These are phyloP conservation scores for Pulveroboletus sp. DNA, from an alignment of 768 basidiomycete genomes.

Conservation along the genomic window DNA sequence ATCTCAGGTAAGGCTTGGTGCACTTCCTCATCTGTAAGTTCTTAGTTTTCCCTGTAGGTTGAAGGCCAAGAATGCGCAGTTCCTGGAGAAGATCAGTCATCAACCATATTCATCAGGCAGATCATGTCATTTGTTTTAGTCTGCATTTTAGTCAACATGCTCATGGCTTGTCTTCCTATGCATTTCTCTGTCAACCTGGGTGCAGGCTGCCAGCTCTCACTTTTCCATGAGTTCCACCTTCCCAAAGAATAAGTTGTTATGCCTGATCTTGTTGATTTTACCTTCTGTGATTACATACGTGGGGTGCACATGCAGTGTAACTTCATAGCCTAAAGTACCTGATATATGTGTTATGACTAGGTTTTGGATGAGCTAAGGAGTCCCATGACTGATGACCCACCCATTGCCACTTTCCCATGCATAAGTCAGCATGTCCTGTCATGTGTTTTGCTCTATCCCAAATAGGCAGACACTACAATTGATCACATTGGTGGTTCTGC, in stretches of 20 bases:
- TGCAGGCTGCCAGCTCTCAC: too few species aligned
- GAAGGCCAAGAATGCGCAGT: not conserved
- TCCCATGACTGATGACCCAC: too few species aligned
- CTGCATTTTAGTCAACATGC: not conserved
- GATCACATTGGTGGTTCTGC: not conserved
- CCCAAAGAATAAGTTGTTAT: too few species aligned
- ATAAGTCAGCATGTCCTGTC: not conserved
- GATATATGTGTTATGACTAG: too few species aligned
- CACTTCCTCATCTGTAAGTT: not conserved
- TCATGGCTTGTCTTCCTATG: not conserved
- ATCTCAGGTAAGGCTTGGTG: not conserved
- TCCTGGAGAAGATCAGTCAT: not conserved
- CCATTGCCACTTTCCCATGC: not conserved
- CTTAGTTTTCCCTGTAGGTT: not conserved
- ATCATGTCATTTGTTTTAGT: not conserved
- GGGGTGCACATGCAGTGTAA: too few species aligned
- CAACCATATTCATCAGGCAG: not conserved
- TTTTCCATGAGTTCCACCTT: too few species aligned
- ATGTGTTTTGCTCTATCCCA: too few species aligned
- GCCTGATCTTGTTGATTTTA: too few species aligned
- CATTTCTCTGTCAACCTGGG: not conserved
- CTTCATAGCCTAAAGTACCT: too few species aligned
- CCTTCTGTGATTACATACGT: too few species aligned
- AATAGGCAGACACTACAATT: not conserved
- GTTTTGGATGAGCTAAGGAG: too few species aligned